These are phyloP conservation scores for Euphorbia corollata DNA, from an alignment of 441 rosid species.

Conservation along the genomic window DNA sequence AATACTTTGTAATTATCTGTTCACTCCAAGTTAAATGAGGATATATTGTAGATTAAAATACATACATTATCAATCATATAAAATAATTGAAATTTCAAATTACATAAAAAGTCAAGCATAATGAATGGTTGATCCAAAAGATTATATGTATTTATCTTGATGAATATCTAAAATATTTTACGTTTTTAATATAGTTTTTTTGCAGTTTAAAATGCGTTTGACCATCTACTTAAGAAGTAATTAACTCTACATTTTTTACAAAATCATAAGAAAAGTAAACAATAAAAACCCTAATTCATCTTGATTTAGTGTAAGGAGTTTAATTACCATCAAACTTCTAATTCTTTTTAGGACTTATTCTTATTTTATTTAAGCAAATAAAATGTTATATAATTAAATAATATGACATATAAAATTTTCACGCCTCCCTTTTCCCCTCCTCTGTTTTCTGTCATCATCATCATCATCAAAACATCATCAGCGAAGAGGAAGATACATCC, in stretches of 20 bases:
- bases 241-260: too few species aligned
- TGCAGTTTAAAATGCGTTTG: conserved; percentile 1
- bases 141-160: background rate
- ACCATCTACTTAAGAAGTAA: too few species aligned
- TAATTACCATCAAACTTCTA: too few species aligned
- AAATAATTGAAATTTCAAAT: background rate
- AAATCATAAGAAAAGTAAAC: too few species aligned
- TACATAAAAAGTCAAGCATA: background rate
- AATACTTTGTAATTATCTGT: too few species aligned
- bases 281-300: too few species aligned
- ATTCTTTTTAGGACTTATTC: background rate
- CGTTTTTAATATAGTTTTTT: background rate
- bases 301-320: too few species aligned
- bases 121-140: conserved; percentile 7
- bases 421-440: background rate
- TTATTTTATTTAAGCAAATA: background rate
- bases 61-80: too few species aligned
- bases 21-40: too few species aligned
- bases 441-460: conserved; percentile 13
- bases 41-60: too few species aligned
- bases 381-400: background rate
- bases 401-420: background rate
- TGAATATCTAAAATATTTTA: background rate
- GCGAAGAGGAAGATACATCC: background rate
- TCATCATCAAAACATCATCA: background rate